A percentile compares a stretch with the other conserved stretches of the same genome.
These are phyloP conservation scores for Candida pseudoglaebosa DNA, from an alignment of 805 yeast genomes.

Conservation along the genomic window DNA sequence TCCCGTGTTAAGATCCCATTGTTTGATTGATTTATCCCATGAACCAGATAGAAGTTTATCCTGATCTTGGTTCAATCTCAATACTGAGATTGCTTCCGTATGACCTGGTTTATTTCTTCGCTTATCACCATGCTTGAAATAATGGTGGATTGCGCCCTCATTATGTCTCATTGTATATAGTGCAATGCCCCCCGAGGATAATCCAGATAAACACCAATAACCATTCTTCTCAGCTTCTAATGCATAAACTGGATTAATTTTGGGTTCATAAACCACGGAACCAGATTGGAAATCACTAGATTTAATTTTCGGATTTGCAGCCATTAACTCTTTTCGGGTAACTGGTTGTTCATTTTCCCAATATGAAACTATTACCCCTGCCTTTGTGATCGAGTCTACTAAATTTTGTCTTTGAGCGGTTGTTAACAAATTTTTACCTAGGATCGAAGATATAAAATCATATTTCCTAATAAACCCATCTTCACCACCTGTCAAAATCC, in stretches of 20 bases:
- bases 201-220: constrained; percentile 79
- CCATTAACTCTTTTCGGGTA: constrained; percentile 34
- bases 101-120: constrained; percentile 42
- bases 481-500: constrained; percentile 91
- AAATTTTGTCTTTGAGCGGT: constrained; percentile 87
- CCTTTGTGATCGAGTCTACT: constrained; percentile 79
- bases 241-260: constrained; percentile 80
- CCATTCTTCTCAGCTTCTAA: constrained; percentile 81
- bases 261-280: constrained; percentile 49
- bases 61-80: constrained; percentile 60
- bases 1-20: constrained; percentile 88
- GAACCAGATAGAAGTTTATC: constrained; percentile 71
- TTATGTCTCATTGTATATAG: constrained; percentile 76
- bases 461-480: constrained; percentile 92
- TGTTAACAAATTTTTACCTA: constrained; percentile 82
- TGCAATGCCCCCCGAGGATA: constrained; percentile 79
- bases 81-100: constrained; percentile 67
- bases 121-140: constrained; percentile 45
- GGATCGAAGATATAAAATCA: constrained; percentile 80
- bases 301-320: constrained; percentile 33
- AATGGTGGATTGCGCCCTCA: constrained; percentile 80
- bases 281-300: constrained; percentile 33
- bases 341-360: constrained; percentile 97
- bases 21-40: constrained; percentile 79
- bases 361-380: constrained; percentile 77